Evolutionary conservation across 306 rosid genomes (phyloP).

Genomic region (Echinosophora koreensis): DNA sequence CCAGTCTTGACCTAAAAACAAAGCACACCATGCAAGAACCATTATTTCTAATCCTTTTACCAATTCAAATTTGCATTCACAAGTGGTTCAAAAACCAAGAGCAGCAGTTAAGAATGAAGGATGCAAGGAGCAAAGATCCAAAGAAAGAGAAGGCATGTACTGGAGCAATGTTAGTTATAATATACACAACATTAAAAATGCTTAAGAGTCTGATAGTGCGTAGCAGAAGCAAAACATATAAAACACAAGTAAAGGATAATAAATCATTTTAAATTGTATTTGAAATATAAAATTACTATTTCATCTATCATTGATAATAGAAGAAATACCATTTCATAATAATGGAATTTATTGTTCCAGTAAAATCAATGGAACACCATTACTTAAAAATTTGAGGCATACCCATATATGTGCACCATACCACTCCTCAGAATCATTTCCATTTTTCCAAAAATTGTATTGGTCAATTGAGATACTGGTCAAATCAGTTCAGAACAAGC

Average conservation of each 20-base stretch:
- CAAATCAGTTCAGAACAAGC: neutral
- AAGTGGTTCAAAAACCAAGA: neutral
- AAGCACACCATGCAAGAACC: slow-evolving; percentile 31
- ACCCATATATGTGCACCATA: neutral
- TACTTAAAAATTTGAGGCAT: neutral
- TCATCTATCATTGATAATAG: neutral
- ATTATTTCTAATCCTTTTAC: slow-evolving; percentile 3
- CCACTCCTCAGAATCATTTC: neutral
- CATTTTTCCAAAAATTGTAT: neutral
- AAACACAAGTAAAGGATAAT: neutral
- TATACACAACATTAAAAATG: slow-evolving; percentile 7
- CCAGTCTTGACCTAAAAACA: slow-evolving; percentile 83
- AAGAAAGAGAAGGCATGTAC: neutral
- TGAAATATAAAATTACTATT: neutral
- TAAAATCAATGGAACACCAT: neutral
- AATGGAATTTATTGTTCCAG: slow-evolving; percentile 3
- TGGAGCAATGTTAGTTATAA: slow-evolving; percentile 7
- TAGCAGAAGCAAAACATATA: slow-evolving; percentile 12
- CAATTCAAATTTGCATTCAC: slow-evolving; percentile 35
- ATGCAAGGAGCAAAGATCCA: slow-evolving; percentile 17
- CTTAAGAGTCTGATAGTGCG: neutral
- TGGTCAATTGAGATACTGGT: neutral
- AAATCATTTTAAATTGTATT: slow-evolving; percentile 12
- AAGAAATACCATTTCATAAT: neutral
- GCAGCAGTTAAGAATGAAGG: slow-evolving; percentile 11